Base-by-base conservation (phyloP, 306 rosid species). In the Adenanthera pavonina region DNA sequence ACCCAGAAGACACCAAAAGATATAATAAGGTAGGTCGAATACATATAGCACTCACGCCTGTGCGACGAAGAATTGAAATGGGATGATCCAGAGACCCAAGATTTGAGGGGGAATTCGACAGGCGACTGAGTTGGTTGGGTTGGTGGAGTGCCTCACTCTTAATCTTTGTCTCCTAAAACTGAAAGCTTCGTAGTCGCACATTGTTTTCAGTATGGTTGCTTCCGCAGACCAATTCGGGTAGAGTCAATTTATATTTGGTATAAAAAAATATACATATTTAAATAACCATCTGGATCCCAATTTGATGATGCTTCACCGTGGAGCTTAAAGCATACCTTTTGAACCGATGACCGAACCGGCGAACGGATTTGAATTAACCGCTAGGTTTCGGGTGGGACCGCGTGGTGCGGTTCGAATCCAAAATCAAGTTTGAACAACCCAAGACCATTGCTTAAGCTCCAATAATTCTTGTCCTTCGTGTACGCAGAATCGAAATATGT, bases 1-100 rank as follows among this genome's bases (percentile, higher is more conserved):
- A 41, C 72, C 15, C 51, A 40, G 51, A 66, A 38, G 72, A 64
- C 20, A 64, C 72, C 70, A 17, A 16, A 66, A 66, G 44, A 13
- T 16, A 57, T 36, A 65, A 6, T 10, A 38, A 65, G 25, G 71
- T 19, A 34, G 7, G 30, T 38, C 11, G 25, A 38, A 15, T 65
- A 15, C 47, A 7, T 7, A 67, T 6, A 38, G 71, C 71, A 38
- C 71, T 65, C 71, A 16, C 71, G 71, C 19, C 38, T 41, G 46
- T 16, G 48, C 12, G 20, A 38, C 71, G 46, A 65, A 65, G 30
- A 65, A 65, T 36, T 16, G 47, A 65, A 65, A 65, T 36, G 71
- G n/a, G 30, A 38, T 19, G 48, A 67, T 41, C 51, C 34, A 41
- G 52, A 8, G 51, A 67, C 7, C 34, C 51, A 10, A 41, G 35